phyloP scores from a whole-genome alignment of 768 basidiomycete genomes.

The Leccinum rimulosum region DNA sequence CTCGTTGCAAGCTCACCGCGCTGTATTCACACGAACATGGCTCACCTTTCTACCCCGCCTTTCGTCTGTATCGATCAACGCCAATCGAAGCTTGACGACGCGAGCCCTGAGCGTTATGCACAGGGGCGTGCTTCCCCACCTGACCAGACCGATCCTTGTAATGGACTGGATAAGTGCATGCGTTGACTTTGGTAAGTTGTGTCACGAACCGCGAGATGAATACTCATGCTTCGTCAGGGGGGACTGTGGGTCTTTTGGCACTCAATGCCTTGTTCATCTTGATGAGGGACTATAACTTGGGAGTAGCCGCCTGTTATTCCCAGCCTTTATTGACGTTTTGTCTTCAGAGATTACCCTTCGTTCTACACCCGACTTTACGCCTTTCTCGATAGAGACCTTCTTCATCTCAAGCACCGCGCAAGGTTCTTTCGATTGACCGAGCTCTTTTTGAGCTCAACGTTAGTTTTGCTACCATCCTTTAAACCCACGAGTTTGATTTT shows the following conservation, averaged over 20 bases:
- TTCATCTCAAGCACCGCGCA: constrained; percentile 90
- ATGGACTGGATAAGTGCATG: constrained; percentile 92
- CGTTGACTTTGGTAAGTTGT: constrained; percentile 68
- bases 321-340: constrained; percentile 2
- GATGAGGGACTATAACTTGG: constrained; percentile 94
- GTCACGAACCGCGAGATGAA: neutral
- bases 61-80: constrained; percentile 34
- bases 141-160: constrained; percentile 73
- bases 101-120: constrained; percentile 79
- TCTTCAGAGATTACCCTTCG: constrained; percentile 83
- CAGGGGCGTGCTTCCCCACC: constrained; percentile 75
- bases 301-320: constrained; percentile 30
- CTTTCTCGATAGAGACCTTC: constrained; percentile 81
- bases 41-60: constrained; percentile 64
- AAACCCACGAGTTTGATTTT: neutral
- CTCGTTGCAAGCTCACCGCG: constrained; percentile 71
- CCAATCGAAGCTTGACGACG: constrained; percentile 41
- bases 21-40: constrained; percentile 83
- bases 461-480: constrained; percentile 30
- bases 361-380: constrained; percentile 93
- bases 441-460: constrained; percentile 91
- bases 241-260: constrained; percentile 80
- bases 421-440: constrained; percentile 94
- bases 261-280: constrained; percentile 89
- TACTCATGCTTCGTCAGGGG: constrained; percentile 48